These are phyloP conservation scores for Moricandia moricandioides DNA, from an alignment of 345 rosid genomes.

Conservation along the genomic window DNA sequence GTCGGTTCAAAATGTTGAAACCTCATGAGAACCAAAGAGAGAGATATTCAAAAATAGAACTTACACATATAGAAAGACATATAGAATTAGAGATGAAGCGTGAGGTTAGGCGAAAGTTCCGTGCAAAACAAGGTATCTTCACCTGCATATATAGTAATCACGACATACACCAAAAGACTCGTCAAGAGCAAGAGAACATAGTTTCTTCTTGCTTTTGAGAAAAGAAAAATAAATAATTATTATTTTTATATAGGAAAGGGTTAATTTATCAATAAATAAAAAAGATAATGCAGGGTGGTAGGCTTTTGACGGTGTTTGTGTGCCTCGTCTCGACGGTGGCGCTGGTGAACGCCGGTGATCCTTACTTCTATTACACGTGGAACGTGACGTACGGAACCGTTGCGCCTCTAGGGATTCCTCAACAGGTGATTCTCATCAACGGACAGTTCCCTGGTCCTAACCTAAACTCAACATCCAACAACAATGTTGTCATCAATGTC, in stretches of 20 bases:
- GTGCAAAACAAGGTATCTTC: conserved; percentile 14
- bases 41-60: conserved; percentile 25
- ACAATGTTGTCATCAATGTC: conserved; percentile 70
- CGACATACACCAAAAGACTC: background rate
- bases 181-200: conserved; percentile 41
- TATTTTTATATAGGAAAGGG: conserved; percentile 17
- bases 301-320: conserved; percentile 37
- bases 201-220: conserved; percentile 40
- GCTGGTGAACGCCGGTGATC: conserved; percentile 59
- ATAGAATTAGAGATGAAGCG: conserved; percentile 25
- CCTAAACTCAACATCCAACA: conserved; percentile 75
- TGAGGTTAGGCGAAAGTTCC: conserved; percentile 23
- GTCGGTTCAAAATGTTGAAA: background rate
- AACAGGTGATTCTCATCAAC: conserved; percentile 73
- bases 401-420: conserved; percentile 73
- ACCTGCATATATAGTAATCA: conserved; percentile 5
- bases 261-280: conserved; percentile 16
- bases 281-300: conserved; percentile 38
- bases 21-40: background rate
- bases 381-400: conserved; percentile 70
- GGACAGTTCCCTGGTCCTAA: conserved; percentile 76
- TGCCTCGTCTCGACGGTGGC: conserved; percentile 44
- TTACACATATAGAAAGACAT: background rate
- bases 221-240: background rate
- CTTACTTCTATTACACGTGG: conserved; percentile 69